phyloP scores from a whole-genome alignment of 257 asterid species.

The Solanum bukasovii region DNA sequence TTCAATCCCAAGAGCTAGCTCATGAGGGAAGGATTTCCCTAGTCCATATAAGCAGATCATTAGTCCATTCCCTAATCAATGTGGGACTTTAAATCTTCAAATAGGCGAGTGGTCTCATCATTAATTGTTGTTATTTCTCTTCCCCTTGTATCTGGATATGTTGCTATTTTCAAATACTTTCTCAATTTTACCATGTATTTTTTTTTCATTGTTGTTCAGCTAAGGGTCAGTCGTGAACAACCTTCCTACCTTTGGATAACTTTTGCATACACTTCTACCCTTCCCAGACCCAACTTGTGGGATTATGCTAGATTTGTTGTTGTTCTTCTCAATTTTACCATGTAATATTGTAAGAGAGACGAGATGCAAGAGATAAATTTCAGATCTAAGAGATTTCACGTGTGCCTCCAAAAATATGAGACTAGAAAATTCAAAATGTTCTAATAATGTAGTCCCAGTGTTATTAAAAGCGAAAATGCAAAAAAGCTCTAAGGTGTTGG shows the following conservation, averaged over 20 bases:
- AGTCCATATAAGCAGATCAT: neutral
- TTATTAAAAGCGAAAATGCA: neutral
- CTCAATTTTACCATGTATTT: neutral
- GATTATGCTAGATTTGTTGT: neutral
- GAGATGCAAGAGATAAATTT: neutral
- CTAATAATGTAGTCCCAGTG: neutral
- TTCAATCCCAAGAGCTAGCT: neutral
- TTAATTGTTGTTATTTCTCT: neutral
- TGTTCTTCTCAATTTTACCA: neutral
- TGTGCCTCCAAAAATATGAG: neutral
- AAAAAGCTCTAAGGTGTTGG: neutral
- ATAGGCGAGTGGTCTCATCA: neutral
- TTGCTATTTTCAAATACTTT: neutral
- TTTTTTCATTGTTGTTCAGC: neutral
- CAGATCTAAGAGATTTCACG: neutral
- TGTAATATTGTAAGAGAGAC: neutral
- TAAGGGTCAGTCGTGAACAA: neutral
- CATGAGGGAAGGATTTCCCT: rapidly evolving
- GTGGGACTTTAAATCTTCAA: neutral
- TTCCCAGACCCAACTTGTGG: neutral
- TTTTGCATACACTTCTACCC: neutral
- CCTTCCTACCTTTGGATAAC: neutral
- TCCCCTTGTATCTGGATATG: neutral
- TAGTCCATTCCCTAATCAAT: neutral
- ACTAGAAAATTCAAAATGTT: neutral